These are phyloP conservation scores for Penicillium sp. DNA, from an alignment of 2,329 filamentous ascomycete species.

Conservation along the genomic window DNA sequence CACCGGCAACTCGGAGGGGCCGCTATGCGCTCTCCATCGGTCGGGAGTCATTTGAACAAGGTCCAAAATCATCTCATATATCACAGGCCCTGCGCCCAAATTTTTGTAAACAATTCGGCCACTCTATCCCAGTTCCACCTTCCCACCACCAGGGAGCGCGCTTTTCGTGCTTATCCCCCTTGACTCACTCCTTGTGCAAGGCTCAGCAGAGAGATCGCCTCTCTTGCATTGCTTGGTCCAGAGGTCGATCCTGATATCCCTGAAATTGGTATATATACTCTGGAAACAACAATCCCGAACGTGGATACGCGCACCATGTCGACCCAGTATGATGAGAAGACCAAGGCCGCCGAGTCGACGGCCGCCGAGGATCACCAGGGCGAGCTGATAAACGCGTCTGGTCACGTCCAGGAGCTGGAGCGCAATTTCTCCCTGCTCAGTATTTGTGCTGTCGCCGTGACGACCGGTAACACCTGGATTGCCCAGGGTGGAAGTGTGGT, in stretches of 20 bases:
- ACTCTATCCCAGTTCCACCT: not conserved
- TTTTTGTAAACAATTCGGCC: not conserved
- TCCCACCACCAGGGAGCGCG: not conserved
- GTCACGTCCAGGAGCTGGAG: conserved; percentile 64
- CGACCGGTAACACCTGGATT: conserved; percentile 67
- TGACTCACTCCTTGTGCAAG: not conserved
- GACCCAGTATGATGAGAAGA: conserved; percentile 26
- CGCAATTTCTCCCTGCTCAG: conserved; percentile 64
- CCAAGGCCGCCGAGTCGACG: conserved; percentile 22
- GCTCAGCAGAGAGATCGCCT: not conserved
- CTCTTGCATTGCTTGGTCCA: not conserved
- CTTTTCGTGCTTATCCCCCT: not conserved
- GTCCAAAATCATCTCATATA: not conserved
- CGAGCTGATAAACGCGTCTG: conserved; percentile 62
- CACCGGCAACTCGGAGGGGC: conserved; percentile 2
- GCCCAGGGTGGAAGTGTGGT: conserved; percentile 63
- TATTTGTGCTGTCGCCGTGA: conserved; percentile 62
- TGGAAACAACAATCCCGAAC: not conserved
- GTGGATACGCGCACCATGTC: conserved; percentile 8
- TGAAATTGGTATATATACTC: not conserved
- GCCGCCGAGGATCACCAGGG: conserved; percentile 35
- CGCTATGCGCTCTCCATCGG: not conserved
- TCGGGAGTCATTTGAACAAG: not conserved
- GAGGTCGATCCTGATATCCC: not conserved
- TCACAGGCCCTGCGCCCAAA: not conserved